Evolutionary conservation across 495 filamentous ascomycete genomes (phyloP), one percentile per base, ranked within the genome.

Genomic region (Penicillium waksmanii): DNA sequence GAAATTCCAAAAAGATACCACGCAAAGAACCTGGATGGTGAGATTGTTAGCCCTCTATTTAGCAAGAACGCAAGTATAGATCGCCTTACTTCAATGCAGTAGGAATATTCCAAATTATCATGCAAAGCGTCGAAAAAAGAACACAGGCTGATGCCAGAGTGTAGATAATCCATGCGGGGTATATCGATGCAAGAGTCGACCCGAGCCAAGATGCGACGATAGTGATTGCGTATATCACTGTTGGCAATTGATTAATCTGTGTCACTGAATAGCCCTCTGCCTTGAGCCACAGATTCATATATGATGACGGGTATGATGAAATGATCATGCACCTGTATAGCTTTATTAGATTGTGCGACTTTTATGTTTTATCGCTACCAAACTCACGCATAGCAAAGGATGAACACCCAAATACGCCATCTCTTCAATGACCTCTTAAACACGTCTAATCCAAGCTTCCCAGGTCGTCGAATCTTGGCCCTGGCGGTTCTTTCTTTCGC

Each of bases 331-430:
- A 79, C 18, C 66, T 72, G 42, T 18, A 53, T 23, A 58, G 40
- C 27, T 2, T 31, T 25, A 23, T 33, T 7, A 33, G 34, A 35
- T 31, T 18, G 8, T 46, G n/a, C 23, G 18, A 48, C 7, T 23
- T 53, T 1, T 38, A 11, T 1, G 27, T 13, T 10, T 42, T 7
- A 8, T 12, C 8, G 17, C 7, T 19, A 2, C 42, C 17, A 44
- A 19, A 69, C 74, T 67, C 53, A 77, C 77, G 74, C 73, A 38
- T 79, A 80, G 31, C 67, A 76, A 17, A 68, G 66, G 7, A 80
- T 68, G 42, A 82, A 82, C 3, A 80, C 64, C 70, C 74, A 82
- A 11, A 81, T 79, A 60, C 79, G 77, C 79, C 78, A 82, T n/a
- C 76, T 57, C 33, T 66, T 66, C 13, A 77, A 53, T 2, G 71